Base-by-base conservation (phyloP, 768 basidiomycete genomes). In the Boletus sp. region DNA sequence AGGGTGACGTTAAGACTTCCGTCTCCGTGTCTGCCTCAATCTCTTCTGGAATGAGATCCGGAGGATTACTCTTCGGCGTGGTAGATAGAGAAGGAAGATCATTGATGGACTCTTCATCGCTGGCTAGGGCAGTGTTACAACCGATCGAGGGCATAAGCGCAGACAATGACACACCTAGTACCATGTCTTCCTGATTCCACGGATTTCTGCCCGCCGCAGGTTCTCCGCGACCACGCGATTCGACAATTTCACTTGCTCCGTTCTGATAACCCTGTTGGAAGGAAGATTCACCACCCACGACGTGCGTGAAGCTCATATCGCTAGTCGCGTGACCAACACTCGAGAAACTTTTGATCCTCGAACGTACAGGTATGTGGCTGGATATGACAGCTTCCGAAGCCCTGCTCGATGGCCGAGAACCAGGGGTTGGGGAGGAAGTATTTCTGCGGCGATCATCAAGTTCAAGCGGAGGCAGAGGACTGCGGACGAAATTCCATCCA, bases 311-410 rank as follows among this genome's bases (percentile, higher is more conserved):
- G 20, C 64, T 69, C 54, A 58, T 58, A 55, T 63, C 58, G 15
- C 60, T 70, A 4, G 59, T 35, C 7, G 41, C 62, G 18, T 67
- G 56, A 14, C 57, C 55, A 47, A 58, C 41, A 44, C 47, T 57
- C n/a, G 58, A 65, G 47, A 58, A 64, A 6, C 54, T 59, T 62
- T 77, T 78, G 50, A 68, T 62, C 18, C 76, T 72, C 17, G 80
- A 73, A 24, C 73, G 73, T 5, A 80, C 72, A 14, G 82, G 81
- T 52, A 83, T 80, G 32, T 76, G 72, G 52, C 80, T 81, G 8
- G 70, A 58, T 17, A 55, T 52, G 45, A 56, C 52, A 15, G 59
- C 50, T 18, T 65, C 67, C 6, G 73, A 66, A 29, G 57, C 46
- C 28, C 66, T 64, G 54, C 66, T 69, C 1, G 66, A 58, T 50